phyloP scores from a whole-genome alignment of 768 basidiomycete species.

The Phanerochaete carnosa region DNA sequence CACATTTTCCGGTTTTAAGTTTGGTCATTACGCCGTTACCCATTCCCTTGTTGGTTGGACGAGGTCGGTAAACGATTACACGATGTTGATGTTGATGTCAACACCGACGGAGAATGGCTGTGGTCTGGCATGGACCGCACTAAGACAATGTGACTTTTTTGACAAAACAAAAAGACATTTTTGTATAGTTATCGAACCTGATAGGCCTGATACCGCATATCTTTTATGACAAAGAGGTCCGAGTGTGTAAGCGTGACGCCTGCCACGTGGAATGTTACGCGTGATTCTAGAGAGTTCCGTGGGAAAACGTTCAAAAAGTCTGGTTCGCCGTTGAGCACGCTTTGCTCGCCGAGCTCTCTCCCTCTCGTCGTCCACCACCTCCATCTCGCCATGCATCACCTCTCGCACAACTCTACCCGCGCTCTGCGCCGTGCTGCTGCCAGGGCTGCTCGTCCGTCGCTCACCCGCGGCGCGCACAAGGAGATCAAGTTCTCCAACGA shows the following conservation, averaged over 20 bases:
- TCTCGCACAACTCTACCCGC: constrained; percentile 61
- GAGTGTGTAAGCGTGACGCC: not conserved
- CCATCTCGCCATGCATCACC: constrained; percentile 57
- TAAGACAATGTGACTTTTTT: too few relatives aligned
- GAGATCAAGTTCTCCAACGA: constrained; percentile 97
- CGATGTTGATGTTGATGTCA: too few relatives aligned
- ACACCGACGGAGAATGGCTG: too few relatives aligned
- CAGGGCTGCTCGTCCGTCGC: constrained; percentile 40
- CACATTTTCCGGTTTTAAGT: too few relatives aligned
- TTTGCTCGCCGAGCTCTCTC: constrained; percentile 9
- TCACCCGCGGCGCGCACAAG: constrained; percentile 83
- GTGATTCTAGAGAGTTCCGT: constrained; percentile 32
- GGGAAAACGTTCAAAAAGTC: constrained; percentile 24
- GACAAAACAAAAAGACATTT: too few relatives aligned
- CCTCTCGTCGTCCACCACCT: constrained; percentile 14
- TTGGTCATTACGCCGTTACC: too few relatives aligned
- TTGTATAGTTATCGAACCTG: too few relatives aligned
- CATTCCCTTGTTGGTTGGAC: too few relatives aligned
- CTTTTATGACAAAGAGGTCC: not conserved
- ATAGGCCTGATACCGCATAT: too few relatives aligned
- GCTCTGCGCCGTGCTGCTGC: constrained; percentile 66
- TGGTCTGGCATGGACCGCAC: too few relatives aligned
- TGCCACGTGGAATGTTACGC: constrained; percentile 18
- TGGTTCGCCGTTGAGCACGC: not conserved
- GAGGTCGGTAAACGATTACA: too few relatives aligned